Base-by-base conservation (phyloP, 2,329 filamentous ascomycete species). In the Fusarium pseudonygamai region DNA sequence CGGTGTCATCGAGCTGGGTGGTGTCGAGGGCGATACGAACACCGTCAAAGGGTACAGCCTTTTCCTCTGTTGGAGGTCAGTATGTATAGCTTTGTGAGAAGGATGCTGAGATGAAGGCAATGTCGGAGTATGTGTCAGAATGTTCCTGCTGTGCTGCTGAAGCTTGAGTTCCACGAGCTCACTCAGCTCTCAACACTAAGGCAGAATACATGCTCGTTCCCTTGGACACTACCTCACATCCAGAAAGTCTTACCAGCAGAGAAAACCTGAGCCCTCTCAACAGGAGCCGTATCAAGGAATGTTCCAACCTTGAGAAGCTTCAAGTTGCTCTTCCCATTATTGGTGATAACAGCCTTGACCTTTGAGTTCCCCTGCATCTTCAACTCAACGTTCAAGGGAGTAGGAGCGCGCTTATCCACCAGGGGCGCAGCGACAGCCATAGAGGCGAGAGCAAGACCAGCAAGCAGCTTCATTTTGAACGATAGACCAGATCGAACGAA, bases 301-400 rank as follows among this genome's bases (percentile, higher is more conserved):
- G 85, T 87, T 39, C 87, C 87, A 47, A 84, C 83, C 81, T 85
- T 88, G 70, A 89, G 80, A 32, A 90, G 77, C 79, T 88, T 87
- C 70, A 89, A 77, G 64, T 82, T 82, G 52, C 80, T 81, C 50
- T 82, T 81, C 50, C 87, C 87, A 37, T 82, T 87, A 83, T 89
- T 89, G 72, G 85, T 88, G 67, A 90, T 82, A 50, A 82, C 80
- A 36, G 87, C 86, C 81, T 87, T 88, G 72, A 90, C 83, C 60
- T 82, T 83, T n/a, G 86, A 85, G 80, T 89, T 89, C 65, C 84
- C 85, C 28, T 83, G 78, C 74, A 85, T 81, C 78, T 86, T 80
- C 63, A 88, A 83, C 76, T 85, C 80, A 67, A 86, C 84, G 26
- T 84, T 80, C 56, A 86, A 78, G 60, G 84, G 82, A 7, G 69